Evolutionary conservation across 768 basidiomycete species (phyloP), one percentile per base, ranked within the genome.

Genomic region (Boletus bicolor): DNA sequence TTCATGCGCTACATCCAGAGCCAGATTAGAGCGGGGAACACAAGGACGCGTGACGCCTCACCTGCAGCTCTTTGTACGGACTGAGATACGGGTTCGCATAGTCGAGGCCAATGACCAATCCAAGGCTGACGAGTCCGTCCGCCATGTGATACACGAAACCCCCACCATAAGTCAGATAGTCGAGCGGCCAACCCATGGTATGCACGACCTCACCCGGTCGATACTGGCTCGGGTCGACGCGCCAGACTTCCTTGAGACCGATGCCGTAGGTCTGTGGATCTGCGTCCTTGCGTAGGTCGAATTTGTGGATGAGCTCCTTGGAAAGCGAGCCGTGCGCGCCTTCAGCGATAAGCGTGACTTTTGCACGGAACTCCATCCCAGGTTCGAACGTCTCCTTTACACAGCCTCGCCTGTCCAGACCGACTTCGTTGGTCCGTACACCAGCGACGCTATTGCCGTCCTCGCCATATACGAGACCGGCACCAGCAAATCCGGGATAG

Each of bases 181-280:
- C 84, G 53, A 99, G 74, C 0, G 97, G 97, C 91, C 89, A 98
- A 7, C 97, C 97, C 64, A 99, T 76, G 8, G 92, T 93, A 72
- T 99, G 97, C 7, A 94, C 81, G n/a, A 97, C 85, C 65, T 91
- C 81, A 3, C 79, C 77, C 0, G 92, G 84, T 30, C 80, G 71
- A 68, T 93, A 81, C 62, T 77, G 64, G 48, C 64, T 79, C 53
- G 80, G 61, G 68, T 84, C 84, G 12, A 99, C 86, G 37, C 90
- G 83, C 97, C 97, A 98, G 2, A 98, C 93, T 71, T 99, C 96
- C 77, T 99, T 98, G 49, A 98, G 75, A 4, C 97, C 97, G 54
- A 99, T 84, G 0, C 89, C 97, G 64, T 98, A 98, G 4, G 96
- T 98, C 75, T 98, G 97, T 2, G 89, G 88, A 71, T 96, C 87